Evolutionary conservation across 164 flowering plant genomes (phyloP), one percentile per base, ranked within the genome.

Genomic region (Piper betle): DNA sequence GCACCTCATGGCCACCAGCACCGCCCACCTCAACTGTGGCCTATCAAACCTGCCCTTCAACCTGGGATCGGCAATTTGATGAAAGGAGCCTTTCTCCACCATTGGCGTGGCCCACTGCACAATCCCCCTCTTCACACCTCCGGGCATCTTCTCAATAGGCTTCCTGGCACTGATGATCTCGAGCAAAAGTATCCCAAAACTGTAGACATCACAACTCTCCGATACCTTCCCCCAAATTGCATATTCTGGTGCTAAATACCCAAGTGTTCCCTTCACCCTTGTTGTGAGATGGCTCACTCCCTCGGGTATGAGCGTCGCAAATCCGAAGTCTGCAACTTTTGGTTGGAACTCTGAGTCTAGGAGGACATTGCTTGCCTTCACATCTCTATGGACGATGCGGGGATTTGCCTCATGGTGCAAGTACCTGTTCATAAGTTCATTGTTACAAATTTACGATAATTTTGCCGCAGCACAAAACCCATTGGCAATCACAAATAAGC

Each of bases 191-290:
- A 84, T 77, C 2, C 95, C 95, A 58, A 75, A 87, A 72, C 95
- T 84, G 63, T 80, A 87, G n/a, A 84, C 88, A 53, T 87, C 94
- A 25, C 91, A 87, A 57, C 87, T 87, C 60, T 84, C 88, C 0
- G 95, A 84, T 19, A 82, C 91, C 62, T 87, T 87, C 2, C 95
- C 95, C 85, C 82, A 84, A 90, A 84, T 84, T 20, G 90, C 94
- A 38, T 87, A 87, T 56, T 87, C 94, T 0, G 86, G 90, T 8
- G 94, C 90, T 18, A 87, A 66, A 43, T 84, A 83, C 3, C 94
- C 94, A 0, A 83, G 73, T 0, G 91, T 87, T 1, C 91, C 88
- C 63, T 87, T 87, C 11, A 84, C 91, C 42, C 81, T 77, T 11
- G 94, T 86, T 9, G 84, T 86, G 55, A 84, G 9, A 62, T 86